Base-by-base conservation (phyloP, 2,329 filamentous ascomycete species). In the Penicillium sp. region DNA sequence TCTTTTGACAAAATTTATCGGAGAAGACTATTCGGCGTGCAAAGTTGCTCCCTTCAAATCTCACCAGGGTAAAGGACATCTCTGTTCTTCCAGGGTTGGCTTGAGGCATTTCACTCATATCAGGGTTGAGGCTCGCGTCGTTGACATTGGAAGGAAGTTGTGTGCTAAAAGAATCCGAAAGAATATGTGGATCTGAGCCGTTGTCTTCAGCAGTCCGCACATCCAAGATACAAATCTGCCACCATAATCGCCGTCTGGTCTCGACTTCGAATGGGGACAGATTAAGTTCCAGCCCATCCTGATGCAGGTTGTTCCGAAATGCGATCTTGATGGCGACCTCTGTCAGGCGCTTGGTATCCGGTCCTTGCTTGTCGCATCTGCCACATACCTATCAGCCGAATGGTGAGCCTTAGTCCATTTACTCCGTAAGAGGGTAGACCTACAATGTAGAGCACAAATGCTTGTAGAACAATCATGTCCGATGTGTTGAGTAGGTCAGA, bases 171-270 rank as follows among this genome's bases (percentile, higher is more conserved):
- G 50, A 22, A 4, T 33, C 13, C 1, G 28, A 33, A 19, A 53
- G 28, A 7, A 53, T 53, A 28, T 13, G 28, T 22, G 50, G 50
- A 37, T 53, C 50, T 8, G 33, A 37, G 37, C 49, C 56, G 19
- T 61, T 44, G 26, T 67, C 61, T 19, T 72, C 65, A 0, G 68
- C 64, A 8, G 56, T 62, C 4, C 60, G 65, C 12, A 65, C 44
- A 35, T 71, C 69, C 9, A 71, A 47, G 3, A 60, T 63, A 15
- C 57, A 68, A 2, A 71, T 61, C n/a, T 71, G 66, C 69, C 69
- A 70, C 69, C 69, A 71, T 15, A 71, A 59, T n/a, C 67, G 65
- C 8, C 53, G 59, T 9, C 59, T 59, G 24, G 62, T 62, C 24
- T 65, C 62, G 6, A 28, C 58, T n/a, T 72, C 64, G 8, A 70